Conservation (phyloP, 306 rosid genomes). For the Begonia masoniana region DNA sequence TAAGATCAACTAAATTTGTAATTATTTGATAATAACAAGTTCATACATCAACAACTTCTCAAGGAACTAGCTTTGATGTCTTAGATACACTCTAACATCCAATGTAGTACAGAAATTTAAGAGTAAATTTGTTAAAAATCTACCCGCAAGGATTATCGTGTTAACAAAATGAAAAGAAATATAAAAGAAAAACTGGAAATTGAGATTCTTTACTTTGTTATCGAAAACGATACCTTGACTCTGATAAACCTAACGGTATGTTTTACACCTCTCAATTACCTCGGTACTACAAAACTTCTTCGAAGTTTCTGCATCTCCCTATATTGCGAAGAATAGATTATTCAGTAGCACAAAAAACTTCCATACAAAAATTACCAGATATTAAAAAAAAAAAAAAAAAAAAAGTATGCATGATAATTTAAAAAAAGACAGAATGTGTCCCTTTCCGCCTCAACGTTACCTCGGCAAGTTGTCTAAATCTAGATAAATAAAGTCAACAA, state of each 20-base stretch:
- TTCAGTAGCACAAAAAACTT: conserved; percentile 9
- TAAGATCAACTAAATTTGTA: too few species aligned
- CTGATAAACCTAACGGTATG: conserved; percentile 58
- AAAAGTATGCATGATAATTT: conserved; percentile 7
- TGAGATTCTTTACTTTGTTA: conserved; percentile 47
- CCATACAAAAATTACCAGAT: conserved; percentile 1
- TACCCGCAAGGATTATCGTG: too few species aligned
- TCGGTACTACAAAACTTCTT: conserved; percentile 67
- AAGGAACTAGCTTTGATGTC: too few species aligned
- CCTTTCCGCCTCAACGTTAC: neutral
- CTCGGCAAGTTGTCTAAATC: neutral
- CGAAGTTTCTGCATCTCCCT: conserved; percentile 74
- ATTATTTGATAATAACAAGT: too few species aligned
- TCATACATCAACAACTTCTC: too few species aligned
- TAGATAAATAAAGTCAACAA: too few species aligned
- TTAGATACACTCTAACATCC: too few species aligned
- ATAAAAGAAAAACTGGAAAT: too few species aligned
- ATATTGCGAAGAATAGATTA: conserved; percentile 5
- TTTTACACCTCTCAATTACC: conserved; percentile 84
- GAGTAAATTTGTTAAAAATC: too few species aligned
- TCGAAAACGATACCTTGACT: conserved; percentile 74
- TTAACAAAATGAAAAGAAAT: too few species aligned
- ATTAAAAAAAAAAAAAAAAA: too few species aligned
- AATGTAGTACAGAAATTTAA: too few species aligned
- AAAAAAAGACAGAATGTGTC: conserved; percentile 5